Conservation (phyloP, 2,329 filamentous ascomycete species). For the Venturia asperata region DNA sequence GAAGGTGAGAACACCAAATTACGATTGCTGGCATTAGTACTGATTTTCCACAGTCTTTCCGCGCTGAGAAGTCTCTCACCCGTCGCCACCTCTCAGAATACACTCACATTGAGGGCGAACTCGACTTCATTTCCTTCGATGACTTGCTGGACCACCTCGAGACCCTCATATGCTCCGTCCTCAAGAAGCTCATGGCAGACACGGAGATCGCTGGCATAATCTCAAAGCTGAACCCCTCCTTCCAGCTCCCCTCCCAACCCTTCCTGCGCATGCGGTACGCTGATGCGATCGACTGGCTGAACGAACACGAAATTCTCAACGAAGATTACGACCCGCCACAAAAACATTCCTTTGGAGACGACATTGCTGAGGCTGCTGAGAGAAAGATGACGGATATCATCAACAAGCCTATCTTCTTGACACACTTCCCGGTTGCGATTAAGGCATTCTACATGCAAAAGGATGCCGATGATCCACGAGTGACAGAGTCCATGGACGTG, state of each 20-base stretch:
- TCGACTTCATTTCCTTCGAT: slow-evolving; percentile 91
- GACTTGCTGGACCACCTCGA: slow-evolving; percentile 86
- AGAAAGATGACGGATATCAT: slow-evolving; percentile 95
- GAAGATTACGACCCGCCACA: slow-evolving; percentile 68
- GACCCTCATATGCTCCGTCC: slow-evolving; percentile 75
- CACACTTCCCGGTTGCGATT: slow-evolving; percentile 94
- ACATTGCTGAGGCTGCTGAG: slow-evolving; percentile 96
- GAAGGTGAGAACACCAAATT: slow-evolving; percentile 34
- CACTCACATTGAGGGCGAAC: slow-evolving; percentile 91
- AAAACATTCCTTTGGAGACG: slow-evolving; percentile 80
- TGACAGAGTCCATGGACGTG: slow-evolving; percentile 87
- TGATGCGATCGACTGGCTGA: slow-evolving; percentile 91
- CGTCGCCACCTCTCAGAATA: slow-evolving; percentile 93
- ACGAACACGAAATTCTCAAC: slow-evolving; percentile 83
- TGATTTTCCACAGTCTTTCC: slow-evolving; percentile 62
- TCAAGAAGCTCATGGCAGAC: slow-evolving; percentile 70
- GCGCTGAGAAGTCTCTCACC: slow-evolving; percentile 91
- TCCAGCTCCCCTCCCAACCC: slow-evolving; percentile 71
- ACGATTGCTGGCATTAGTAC: slow-evolving; percentile 31
- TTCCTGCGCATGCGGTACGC: slow-evolving; percentile 94
- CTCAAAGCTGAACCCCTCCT: slow-evolving; percentile 84
- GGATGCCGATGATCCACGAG: slow-evolving; percentile 67
- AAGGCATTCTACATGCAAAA: slow-evolving; percentile 99
- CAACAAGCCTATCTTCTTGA: slow-evolving; percentile 90
- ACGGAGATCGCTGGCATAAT: slow-evolving; percentile 65